phyloP scores from a whole-genome alignment of 208 protist species.

The Leptomonas pyrrhocoris region DNA sequence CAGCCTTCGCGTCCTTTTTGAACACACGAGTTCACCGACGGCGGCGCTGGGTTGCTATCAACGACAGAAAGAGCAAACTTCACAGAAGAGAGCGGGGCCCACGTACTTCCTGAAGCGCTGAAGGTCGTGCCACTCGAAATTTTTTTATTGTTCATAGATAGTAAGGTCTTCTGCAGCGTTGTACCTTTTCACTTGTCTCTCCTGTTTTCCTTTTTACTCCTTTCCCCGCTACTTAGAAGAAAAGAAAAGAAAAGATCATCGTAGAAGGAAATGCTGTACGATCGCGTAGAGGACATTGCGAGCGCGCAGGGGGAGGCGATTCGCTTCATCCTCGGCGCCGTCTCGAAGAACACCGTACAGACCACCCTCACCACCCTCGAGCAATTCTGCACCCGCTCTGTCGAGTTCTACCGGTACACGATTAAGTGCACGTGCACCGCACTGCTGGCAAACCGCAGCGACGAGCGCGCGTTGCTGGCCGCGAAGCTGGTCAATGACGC shows the following conservation, averaged over 20 bases:
- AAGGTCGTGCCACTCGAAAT: background rate
- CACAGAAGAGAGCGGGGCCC: too few species aligned
- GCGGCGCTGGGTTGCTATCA: too few species aligned
- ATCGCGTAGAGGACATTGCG: constrained; percentile 78
- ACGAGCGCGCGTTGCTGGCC: constrained; percentile 47
- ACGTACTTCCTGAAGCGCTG: too few species aligned
- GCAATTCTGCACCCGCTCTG: constrained; percentile 57
- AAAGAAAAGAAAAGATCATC: constrained; percentile 7
- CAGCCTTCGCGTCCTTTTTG: too few species aligned
- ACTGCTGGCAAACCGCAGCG: constrained; percentile 39
- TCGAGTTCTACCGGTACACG: constrained; percentile 66
- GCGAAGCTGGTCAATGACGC: constrained; percentile 61
- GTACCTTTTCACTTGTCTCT: background rate
- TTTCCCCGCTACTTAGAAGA: background rate
- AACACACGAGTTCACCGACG: too few species aligned
- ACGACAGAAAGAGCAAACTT: too few species aligned
- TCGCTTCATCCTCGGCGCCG: constrained; percentile 70
- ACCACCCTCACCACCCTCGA: constrained; percentile 71
- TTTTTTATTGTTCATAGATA: background rate
- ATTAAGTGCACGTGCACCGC: constrained; percentile 43
- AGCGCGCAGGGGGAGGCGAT: constrained; percentile 70
- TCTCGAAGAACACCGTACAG: constrained; percentile 76
- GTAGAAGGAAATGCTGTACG: constrained; percentile 87
- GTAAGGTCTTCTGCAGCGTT: background rate
- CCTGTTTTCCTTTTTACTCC: background rate